These are phyloP conservation scores for Collybia sordida DNA, from an alignment of 768 basidiomycete species.

Conservation along the genomic window DNA sequence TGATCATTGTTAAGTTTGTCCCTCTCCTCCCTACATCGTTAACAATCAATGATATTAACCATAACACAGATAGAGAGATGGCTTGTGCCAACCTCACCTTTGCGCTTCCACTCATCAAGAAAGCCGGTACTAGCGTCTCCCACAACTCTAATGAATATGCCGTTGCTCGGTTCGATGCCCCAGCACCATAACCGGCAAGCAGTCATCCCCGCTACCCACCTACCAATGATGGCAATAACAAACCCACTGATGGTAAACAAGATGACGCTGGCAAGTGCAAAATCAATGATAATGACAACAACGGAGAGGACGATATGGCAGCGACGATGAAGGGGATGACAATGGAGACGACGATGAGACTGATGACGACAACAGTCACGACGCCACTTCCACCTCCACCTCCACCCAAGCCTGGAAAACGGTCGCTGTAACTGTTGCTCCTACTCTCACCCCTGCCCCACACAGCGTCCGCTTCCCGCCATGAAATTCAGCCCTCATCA, in stretches of 20 bases:
- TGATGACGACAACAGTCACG: conserved; percentile 1
- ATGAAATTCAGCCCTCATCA: conserved; percentile 16
- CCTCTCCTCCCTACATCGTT: neutral
- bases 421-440: neutral
- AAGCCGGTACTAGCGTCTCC: conserved; percentile 40
- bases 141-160: conserved; percentile 44
- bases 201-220: conserved; percentile 2
- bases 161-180: conserved; percentile 33
- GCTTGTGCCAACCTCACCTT: conserved; percentile 41
- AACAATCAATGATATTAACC: conserved; percentile 25
- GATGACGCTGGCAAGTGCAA: neutral
- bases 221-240: conserved; percentile 6
- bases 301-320: conserved; percentile 2
- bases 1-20: conserved; percentile 48
- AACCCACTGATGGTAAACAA: conserved; percentile 5
- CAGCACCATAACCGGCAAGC: conserved; percentile 39
- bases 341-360: conserved; percentile 8
- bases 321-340: conserved; percentile 4
- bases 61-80: conserved; percentile 30
- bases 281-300: neutral
- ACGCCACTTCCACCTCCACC: neutral
- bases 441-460: too few species aligned
- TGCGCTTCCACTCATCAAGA: conserved; percentile 49
- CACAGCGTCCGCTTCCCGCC: conserved; percentile 7
- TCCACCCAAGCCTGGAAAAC: neutral